Evolutionary conservation across 495 filamentous ascomycete species (phyloP), one percentile per base, ranked within the genome.

Genomic region (Aspergillus sclerotiicarbonarius): DNA sequence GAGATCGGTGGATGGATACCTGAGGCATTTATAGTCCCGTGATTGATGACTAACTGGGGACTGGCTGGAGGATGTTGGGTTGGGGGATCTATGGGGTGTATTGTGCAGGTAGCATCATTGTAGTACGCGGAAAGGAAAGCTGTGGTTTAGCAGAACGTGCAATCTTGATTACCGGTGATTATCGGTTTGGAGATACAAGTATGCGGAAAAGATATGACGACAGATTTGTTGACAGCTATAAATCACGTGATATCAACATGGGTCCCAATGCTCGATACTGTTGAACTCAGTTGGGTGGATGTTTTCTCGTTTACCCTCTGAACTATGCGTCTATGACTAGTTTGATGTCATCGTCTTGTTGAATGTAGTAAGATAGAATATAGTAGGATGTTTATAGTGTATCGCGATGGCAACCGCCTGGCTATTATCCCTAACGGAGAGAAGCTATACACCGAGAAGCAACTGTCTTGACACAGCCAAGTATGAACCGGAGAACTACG

Each of bases 171-270:
- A 5, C 2, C 37, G n/a, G 5, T 12, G n/a, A n/a, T 15, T 41
- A 15, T n/a, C n/a, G n/a, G n/a, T 15, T 13, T 41, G 37, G n/a
- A 6, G 13, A 41, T 41, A n/a, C 5, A 9, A 13, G 9, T 41
- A 41, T n/a, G 37, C 5, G 37, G 35, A 13, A 41, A 6, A n/a
- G 13, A 16, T 30, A n/a, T 44, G 2, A 54, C 48, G 48, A 29
- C 48, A 32, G 18, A 13, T 16, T 1, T 16, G n/a, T 37, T 25
- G 30, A 37, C 31, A 52, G 6, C 16, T 18, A 31, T 8, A 20
- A 7, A 43, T 65, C 66, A 69, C 66, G 68, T 71, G 66, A 68
- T 32, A 33, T 57, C 21, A 53, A 50, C 19, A 18, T 57, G 51
- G 57, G 37, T 41, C 51, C 50, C 37, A n/a, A n/a, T 41, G 37